Evolutionary conservation across 1,284 basidiomycete species (phyloP).

Genomic region (Psilocybe mexicana): DNA sequence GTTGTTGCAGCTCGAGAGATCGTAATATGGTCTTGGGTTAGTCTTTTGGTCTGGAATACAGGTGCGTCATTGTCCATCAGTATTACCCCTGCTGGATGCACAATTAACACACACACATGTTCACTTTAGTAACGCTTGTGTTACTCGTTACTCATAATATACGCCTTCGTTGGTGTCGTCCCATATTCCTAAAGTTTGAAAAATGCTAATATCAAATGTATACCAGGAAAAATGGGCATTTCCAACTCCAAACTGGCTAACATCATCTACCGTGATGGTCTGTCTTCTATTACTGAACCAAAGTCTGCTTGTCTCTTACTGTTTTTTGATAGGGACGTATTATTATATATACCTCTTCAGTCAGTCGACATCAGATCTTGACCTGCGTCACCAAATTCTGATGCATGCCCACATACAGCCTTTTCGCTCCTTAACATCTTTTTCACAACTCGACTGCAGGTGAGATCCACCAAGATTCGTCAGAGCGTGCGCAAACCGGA

Average conservation of each 20-base stretch:
- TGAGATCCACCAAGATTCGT: background rate
- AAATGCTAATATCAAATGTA: too few relatives aligned
- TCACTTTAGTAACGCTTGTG: background rate
- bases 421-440: conserved; percentile 8
- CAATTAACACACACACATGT: background rate
- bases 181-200: background rate
- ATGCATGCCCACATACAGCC: background rate
- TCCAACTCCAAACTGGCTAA: background rate
- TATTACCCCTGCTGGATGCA: background rate
- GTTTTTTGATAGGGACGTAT: background rate
- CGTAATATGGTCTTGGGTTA: conserved; percentile 1
- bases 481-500: background rate
- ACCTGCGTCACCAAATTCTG: too few relatives aligned
- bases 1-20: background rate
- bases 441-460: conserved; percentile 3
- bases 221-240: background rate
- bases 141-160: background rate
- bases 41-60: conserved; percentile 9
- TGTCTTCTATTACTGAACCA: background rate
- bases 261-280: conserved; percentile 7
- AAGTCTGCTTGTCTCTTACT: background rate
- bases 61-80: background rate
- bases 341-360: conserved; percentile 9
- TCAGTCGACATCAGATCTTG: background rate
- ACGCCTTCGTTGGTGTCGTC: background rate